Percentiles rank a stretch among this genome's conserved stretches.
Evolutionary conservation across 106 monocot genomes (phyloP).

Genomic region (Acorus gramineus): DNA sequence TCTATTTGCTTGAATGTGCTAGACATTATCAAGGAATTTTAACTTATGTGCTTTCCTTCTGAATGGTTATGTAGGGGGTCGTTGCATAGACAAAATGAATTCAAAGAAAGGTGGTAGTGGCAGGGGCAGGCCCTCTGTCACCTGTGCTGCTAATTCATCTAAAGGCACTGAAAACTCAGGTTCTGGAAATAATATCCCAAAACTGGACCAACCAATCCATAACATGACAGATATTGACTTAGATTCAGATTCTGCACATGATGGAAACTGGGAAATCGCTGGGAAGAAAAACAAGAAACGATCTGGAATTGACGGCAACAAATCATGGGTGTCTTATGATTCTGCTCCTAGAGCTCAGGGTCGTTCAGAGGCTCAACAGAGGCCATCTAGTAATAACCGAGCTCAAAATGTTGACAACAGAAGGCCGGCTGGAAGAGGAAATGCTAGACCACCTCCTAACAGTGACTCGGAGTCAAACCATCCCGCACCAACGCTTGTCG

Average conservation of each 20-base stretch:
- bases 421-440: constrained; percentile 28
- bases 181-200: neutral
- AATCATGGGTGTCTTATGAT: constrained; percentile 16
- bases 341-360: constrained; percentile 28
- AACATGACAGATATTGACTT: constrained; percentile 7
- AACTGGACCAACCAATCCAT: constrained; percentile 12
- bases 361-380: constrained; percentile 1
- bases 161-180: constrained; percentile 4
- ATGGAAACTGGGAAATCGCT: constrained; percentile 45
- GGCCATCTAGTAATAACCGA: constrained; percentile 23
- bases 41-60: no score
- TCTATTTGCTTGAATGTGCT: no score
- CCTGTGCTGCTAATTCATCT: neutral
- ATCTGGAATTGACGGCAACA: constrained; percentile 12
- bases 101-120: constrained; percentile 28
- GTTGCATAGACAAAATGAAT: constrained; percentile 14
- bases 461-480: constrained; percentile 33
- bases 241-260: constrained; percentile 8
- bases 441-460: constrained; percentile 12
- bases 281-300: constrained; percentile 45
- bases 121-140: constrained; percentile 6
- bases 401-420: constrained; percentile 9
- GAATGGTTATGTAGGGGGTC: no score
- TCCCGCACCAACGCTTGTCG: constrained; percentile 22
- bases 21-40: no score